Evolutionary conservation across 192 early-diverging fungal genomes (phyloP), one percentile per base, ranked within the genome.

Genomic region (Entophlyctis luteolus): DNA sequence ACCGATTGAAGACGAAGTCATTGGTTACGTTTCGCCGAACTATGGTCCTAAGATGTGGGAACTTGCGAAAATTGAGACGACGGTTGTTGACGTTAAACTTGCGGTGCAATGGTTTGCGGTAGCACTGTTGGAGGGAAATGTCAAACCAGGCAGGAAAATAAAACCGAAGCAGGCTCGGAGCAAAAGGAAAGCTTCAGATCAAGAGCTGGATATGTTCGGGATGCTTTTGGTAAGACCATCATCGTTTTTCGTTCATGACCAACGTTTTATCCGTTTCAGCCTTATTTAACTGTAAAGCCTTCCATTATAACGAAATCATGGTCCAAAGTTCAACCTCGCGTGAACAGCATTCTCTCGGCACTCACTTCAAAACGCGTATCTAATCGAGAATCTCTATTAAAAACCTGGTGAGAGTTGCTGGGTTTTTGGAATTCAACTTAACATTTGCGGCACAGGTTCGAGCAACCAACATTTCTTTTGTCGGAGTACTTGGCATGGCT

Each of bases 1-100:
- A 35, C 33, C 66, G 2, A 48, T 29, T 28, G 34, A 50, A 32
- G 84, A 86, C 60, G 42, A 35, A 10, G 63, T 84, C 0, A 50
- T 68, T 50, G 80, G 76, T 8, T 81, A 71, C 55, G 65, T 60
- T 25, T 45, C 60, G 12, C 81, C 84, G 23, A 79, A 54, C 29
- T 79, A 72, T 55, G 83, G 84, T 5, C 78, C 82, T 3, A 78
- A 79, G 56, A 42, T 80, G 23, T 86, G 84, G 84, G 77, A 79
- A 46, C 68, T 86, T 25, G 74, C 79, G 0, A 57, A 57, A 4
- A 66, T 65, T 34, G 75, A 85, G 57, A 63, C 74, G 6, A 63
- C 74, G 6, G 74, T 66, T 25, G 49, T 82, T 5, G 68, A 70
- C 27, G 62, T 67, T 18, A 52, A 66, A 16, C 42, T 58, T 20